phyloP scores from a whole-genome alignment of 805 yeast species.

The Saturnispora halmiae region DNA sequence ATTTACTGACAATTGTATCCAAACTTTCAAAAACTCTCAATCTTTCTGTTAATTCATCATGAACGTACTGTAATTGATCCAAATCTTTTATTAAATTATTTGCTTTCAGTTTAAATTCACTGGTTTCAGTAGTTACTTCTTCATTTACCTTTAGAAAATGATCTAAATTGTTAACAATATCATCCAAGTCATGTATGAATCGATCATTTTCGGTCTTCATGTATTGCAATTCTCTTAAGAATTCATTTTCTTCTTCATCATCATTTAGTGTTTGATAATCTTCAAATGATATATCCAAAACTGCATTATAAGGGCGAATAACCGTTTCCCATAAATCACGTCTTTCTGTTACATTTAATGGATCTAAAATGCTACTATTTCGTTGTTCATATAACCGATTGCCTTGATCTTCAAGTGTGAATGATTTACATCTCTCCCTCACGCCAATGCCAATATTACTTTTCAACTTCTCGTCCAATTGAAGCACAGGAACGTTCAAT shows the following conservation, averaged over 20 bases:
- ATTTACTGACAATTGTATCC: constrained; percentile 56
- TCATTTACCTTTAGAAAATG: constrained; percentile 44
- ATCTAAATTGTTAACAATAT: constrained; percentile 37
- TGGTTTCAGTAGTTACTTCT: constrained; percentile 52
- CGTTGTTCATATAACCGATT: background rate
- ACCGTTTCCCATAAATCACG: constrained; percentile 23
- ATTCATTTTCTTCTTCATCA: constrained; percentile 31
- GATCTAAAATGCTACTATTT: constrained; percentile 19
- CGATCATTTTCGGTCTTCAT: constrained; percentile 22
- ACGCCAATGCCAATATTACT: background rate
- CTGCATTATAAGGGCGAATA: constrained; percentile 4
- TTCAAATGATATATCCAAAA: constrained; percentile 30
- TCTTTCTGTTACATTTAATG: constrained; percentile 33
- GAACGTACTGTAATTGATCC: constrained; percentile 32
- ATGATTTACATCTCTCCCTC: background rate
- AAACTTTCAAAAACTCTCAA: constrained; percentile 59
- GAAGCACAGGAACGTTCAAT: constrained; percentile 35
- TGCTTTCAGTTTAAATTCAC: constrained; percentile 52
- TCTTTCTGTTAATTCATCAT: constrained; percentile 37
- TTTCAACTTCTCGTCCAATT: constrained; percentile 1
- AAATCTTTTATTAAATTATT: constrained; percentile 41
- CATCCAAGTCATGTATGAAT: constrained; percentile 39
- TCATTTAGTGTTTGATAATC: constrained; percentile 35
- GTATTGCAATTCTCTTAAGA: constrained; percentile 28
- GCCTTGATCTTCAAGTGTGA: background rate